Evolutionary conservation across 2,329 filamentous ascomycete species (phyloP), one percentile per base, ranked within the genome.

Genomic region (Intubia oerlemansii): DNA sequence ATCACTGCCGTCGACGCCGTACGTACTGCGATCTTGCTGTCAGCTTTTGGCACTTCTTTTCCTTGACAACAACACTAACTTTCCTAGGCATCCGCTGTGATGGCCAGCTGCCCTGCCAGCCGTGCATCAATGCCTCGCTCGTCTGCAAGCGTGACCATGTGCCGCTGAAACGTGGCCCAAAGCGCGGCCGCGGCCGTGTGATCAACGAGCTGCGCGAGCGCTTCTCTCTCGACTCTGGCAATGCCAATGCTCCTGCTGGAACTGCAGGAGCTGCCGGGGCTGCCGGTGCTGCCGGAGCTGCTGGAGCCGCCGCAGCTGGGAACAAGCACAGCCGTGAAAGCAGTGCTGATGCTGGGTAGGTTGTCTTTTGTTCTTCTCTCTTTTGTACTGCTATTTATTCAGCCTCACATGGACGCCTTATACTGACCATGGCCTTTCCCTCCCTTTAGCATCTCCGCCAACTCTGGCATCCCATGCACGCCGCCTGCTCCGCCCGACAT

Each of bases 121-220:
- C 69, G 41, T 72, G 66, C 44, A 47, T 56, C 30, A 59, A 59
- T 32, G 63, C 66, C 17, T 57, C 61, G 15, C 54, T 72, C 34
- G 56, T 51, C n/a, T 72, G 66, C 50, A 71, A 66, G 37, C 65
- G 67, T 44, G 67, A 71, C 40, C 64, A 68, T 40, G 59, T 72
- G 24, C 66, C 66, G 10, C 62, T 66, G 44, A 70, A 69, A 46
- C 62, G 69, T 38, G 66, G 66, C 3, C 66, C 66, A 10, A 73
- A 71, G 41, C 61, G 62, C 17, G 66, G 62, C 28, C 57, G 63
- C 34, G 66, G 66, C 19, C 63, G 67, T 38, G 64, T 73, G 23
- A 66, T 73, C 33, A 66, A 66, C 35, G 64, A 69, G 46, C 49
- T 73, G 14, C 54, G 66, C 46, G 29, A 46, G 45, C 54, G 52